Evolutionary conservation across 2,329 filamentous ascomycete genomes (phyloP), one percentile per base, ranked within the genome.

Genomic region (Beauveria asiatica): DNA sequence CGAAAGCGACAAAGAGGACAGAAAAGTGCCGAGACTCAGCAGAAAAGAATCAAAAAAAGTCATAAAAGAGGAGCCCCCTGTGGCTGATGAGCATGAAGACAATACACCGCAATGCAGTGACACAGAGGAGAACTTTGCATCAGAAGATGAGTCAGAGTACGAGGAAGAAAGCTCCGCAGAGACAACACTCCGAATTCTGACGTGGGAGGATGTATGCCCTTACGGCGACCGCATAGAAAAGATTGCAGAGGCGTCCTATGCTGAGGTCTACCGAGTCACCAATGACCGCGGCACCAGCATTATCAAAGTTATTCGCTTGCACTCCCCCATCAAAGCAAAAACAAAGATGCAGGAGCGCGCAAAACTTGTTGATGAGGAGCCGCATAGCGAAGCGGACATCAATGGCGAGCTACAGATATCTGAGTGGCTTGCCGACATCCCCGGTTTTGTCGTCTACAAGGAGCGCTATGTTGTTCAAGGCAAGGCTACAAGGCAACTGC

Each of bases 161-260:
- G 37, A 41, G 30, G 59, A 60, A 16, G 46, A 46, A 9, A 51
- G 33, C 25, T 56, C 49, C 16, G n/a, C 45, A 16, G 52, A 60
- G 9, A 63, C 19, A 7, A 41, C 50, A 8, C 70, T 82, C 17
- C 75, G 78, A 3, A 66, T 77, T 5, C 70, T 85, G 45, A 75
- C 76, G 1, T 87, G 84, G 84, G 70, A 76, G 33, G 82, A 86
- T 57, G 75, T 87, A 33, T 83, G 83, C 53, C 79, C 80, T 0
- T 71, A 75, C 0, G 77, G 75, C 17, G 79, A 82, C 65, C 70
- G 71, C 41, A 83, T 87, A 53, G 76, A 78, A 48, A 87, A 87
- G 70, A 87, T 87, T 55, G 84, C 84, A 10, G 84, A 87, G 68
- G 84, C 84, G 5, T 87, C 84, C 2, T 87, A 82, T 65, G 83